Conservation (phyloP, 106 monocot genomes). For the Cymbidium sinense region DNA sequence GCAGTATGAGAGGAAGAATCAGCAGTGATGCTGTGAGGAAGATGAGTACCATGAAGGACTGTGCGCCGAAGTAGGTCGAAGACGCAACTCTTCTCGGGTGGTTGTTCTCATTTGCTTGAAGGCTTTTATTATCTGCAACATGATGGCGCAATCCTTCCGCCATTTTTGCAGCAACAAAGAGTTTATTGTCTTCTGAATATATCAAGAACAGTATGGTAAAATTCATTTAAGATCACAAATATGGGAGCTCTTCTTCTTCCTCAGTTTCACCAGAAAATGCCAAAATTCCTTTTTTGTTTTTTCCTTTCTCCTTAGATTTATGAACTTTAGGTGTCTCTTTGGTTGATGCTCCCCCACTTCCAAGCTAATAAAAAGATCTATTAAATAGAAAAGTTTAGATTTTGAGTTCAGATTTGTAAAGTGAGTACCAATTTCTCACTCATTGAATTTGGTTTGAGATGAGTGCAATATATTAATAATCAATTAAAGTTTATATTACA, state of each 20-base stretch:
- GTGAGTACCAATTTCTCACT: neutral
- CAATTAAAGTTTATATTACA: too few relatives aligned
- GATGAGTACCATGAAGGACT: slow-evolving; percentile 36
- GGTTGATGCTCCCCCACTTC: neutral
- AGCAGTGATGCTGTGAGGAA: slow-evolving; percentile 31
- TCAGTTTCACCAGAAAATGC: neutral
- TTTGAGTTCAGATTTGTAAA: neutral
- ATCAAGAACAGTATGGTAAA: neutral
- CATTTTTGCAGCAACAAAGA: neutral
- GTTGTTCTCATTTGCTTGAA: neutral
- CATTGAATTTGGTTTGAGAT: too few relatives aligned
- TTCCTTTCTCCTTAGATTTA: neutral
- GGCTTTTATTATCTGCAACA: neutral
- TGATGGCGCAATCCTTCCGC: neutral
- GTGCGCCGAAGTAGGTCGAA: slow-evolving; percentile 17
- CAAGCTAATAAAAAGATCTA: neutral
- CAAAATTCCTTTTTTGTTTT: neutral
- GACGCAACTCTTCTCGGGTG: neutral
- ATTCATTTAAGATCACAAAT: neutral
- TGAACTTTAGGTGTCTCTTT: neutral
- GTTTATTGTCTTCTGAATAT: neutral
- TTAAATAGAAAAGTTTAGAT: neutral
- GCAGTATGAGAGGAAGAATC: slow-evolving; percentile 49
- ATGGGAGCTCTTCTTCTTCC: neutral
- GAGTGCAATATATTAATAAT: neutral